phyloP scores from a whole-genome alignment of 192 early-diverging fungal species.

The Powellomyces hirtus region DNA sequence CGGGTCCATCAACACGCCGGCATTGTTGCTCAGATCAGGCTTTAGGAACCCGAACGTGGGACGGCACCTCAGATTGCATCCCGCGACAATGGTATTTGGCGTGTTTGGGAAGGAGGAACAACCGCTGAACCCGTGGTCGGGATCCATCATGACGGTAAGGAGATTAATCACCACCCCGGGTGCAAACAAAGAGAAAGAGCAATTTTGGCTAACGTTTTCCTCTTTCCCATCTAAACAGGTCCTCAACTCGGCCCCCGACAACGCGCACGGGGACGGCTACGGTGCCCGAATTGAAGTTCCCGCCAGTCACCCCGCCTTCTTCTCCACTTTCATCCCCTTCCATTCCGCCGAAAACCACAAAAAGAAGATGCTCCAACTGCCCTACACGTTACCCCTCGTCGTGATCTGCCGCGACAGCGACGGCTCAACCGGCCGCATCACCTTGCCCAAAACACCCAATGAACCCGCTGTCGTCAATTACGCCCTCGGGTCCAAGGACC shows the following conservation, averaged over 20 bases:
- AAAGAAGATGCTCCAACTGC: constrained; percentile 42
- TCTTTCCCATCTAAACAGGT: too few species aligned
- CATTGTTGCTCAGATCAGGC: constrained; percentile 61
- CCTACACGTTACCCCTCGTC: constrained; percentile 49
- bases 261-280: constrained; percentile 60
- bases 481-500: constrained; percentile 51
- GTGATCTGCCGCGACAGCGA: constrained; percentile 65
- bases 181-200: too few species aligned
- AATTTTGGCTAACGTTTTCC: too few species aligned
- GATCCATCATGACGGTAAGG: constrained; percentile 56
- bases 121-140: constrained; percentile 45
- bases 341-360: constrained; percentile 50
- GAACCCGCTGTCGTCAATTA: constrained; percentile 31
- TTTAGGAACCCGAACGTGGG: constrained; percentile 71
- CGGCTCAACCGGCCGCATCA: constrained; percentile 39
- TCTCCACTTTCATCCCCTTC: constrained; percentile 49
- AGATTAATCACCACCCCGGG: too few species aligned
- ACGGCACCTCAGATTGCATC: constrained; percentile 62
- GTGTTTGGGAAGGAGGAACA: constrained; percentile 51
- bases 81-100: constrained; percentile 59
- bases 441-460: constrained; percentile 41
- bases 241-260: constrained; percentile 47
- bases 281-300: constrained; percentile 68
- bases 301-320: constrained; percentile 51
- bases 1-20: constrained; percentile 67